Evolutionary conservation across 208 protist species (phyloP).

Genomic region (Trichomonas gallinae): DNA sequence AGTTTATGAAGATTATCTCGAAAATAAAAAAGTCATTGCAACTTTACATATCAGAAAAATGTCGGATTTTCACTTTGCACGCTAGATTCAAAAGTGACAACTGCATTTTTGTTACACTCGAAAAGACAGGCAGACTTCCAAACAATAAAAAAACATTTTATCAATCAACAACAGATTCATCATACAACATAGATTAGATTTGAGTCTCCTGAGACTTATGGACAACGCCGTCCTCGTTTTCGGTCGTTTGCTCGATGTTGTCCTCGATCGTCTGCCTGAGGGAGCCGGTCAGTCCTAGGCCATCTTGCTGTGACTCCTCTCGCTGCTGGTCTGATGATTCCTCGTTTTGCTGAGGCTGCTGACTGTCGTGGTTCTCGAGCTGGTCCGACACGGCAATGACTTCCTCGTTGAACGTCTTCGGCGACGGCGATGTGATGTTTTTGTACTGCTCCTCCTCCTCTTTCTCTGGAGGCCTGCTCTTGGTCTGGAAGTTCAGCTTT

Average conservation of each 20-base stretch:
- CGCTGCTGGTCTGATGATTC: background rate
- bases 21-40: too few species aligned
- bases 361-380: background rate
- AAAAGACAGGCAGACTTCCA: too few species aligned
- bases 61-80: too few species aligned
- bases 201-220: background rate
- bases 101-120: too few species aligned
- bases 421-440: background rate
- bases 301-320: background rate
- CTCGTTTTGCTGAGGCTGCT: background rate
- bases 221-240: background rate
- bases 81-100: too few species aligned
- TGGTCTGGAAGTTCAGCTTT: background rate
- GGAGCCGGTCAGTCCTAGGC: background rate
- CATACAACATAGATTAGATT: background rate
- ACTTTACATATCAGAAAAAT: too few species aligned
- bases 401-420: background rate
- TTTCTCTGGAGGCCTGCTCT: background rate
- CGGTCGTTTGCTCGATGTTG: background rate
- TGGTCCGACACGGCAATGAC: background rate
- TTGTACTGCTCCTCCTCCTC: background rate
- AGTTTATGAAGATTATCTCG: too few species aligned
- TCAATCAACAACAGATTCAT: too few species aligned
- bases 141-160: too few species aligned
- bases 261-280: background rate